Evolutionary conservation across 2,329 filamentous ascomycete genomes (phyloP).

Genomic region (Pestalotiopsis fici): DNA sequence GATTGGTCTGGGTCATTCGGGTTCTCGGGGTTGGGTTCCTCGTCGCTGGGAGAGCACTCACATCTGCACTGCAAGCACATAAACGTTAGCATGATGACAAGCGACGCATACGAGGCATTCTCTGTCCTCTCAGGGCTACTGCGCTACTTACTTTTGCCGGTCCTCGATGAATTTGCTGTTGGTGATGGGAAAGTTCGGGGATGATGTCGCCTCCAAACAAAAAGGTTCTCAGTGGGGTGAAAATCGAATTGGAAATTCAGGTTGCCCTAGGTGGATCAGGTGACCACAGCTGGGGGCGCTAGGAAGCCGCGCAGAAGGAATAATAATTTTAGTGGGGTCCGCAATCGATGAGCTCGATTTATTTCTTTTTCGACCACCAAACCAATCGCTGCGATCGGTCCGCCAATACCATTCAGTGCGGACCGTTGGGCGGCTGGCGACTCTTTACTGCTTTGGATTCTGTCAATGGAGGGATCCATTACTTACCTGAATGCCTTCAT

Average conservation of each 20-base stretch:
- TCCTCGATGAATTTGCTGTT: constrained; percentile 45
- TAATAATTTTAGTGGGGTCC: background rate
- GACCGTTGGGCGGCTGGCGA: background rate
- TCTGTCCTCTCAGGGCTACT: constrained; percentile 13
- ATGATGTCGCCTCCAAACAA: constrained; percentile 34
- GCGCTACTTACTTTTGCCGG: constrained; percentile 59
- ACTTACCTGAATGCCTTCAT: too few species aligned
- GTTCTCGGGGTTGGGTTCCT: constrained; percentile 21
- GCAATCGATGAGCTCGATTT: background rate
- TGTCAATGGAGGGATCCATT: background rate
- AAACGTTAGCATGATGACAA: constrained; percentile 46
- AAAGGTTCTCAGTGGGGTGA: constrained; percentile 42
- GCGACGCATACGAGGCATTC: constrained; percentile 15
- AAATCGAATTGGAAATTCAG: constrained; percentile 22
- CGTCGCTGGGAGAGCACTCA: constrained; percentile 51
- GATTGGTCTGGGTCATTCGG: constrained; percentile 26
- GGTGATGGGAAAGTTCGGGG: constrained; percentile 43
- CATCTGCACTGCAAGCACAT: constrained; percentile 76
- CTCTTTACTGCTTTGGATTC: background rate
- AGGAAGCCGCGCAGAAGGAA: background rate
- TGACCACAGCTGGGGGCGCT: constrained; percentile 6
- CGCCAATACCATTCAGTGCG: background rate
- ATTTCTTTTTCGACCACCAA: background rate
- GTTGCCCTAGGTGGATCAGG: constrained; percentile 11
- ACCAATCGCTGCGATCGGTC: background rate